Conservation (phyloP, 345 rosid genomes). For the Noccaea caerulescens region DNA sequence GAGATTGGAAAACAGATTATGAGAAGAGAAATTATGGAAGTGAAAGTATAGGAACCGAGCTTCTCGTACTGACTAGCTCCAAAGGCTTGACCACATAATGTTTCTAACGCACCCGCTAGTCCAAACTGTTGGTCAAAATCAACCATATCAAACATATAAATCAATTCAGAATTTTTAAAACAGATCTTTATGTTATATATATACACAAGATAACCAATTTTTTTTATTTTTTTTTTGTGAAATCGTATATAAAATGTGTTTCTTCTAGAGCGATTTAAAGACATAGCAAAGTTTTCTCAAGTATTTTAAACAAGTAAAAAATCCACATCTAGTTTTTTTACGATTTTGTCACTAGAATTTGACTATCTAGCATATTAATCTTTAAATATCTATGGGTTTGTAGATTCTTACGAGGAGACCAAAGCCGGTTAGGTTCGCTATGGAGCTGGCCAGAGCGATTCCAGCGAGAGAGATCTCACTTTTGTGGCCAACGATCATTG, state of each 20-base stretch:
- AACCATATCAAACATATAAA: neutral
- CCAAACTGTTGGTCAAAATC: conserved; percentile 41
- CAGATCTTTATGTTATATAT: too few species aligned
- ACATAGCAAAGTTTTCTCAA: too few species aligned
- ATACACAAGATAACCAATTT: too few species aligned
- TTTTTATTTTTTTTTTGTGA: too few species aligned
- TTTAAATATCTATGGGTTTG: neutral
- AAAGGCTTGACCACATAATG: conserved; percentile 56
- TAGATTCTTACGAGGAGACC: conserved; percentile 27
- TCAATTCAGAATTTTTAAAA: too few species aligned
- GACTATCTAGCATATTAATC: too few species aligned
- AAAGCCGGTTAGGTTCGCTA: conserved; percentile 31
- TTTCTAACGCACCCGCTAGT: conserved; percentile 50
- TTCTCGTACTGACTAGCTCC: conserved; percentile 57
- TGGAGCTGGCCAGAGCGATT: conserved; percentile 30
- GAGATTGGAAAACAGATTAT: conserved; percentile 47
- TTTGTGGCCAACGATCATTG: conserved; percentile 35
- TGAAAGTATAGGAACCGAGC: conserved; percentile 51
- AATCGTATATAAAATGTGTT: too few species aligned
- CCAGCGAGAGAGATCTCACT: conserved; percentile 31
- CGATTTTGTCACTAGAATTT: too few species aligned
- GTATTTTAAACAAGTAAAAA: too few species aligned
- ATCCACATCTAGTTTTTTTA: too few species aligned
- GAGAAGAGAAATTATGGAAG: conserved; percentile 43
- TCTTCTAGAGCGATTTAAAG: too few species aligned